Evolutionary conservation across 2,329 filamentous ascomycete genomes (phyloP).

Genomic region (Colletotrichum lupini): DNA sequence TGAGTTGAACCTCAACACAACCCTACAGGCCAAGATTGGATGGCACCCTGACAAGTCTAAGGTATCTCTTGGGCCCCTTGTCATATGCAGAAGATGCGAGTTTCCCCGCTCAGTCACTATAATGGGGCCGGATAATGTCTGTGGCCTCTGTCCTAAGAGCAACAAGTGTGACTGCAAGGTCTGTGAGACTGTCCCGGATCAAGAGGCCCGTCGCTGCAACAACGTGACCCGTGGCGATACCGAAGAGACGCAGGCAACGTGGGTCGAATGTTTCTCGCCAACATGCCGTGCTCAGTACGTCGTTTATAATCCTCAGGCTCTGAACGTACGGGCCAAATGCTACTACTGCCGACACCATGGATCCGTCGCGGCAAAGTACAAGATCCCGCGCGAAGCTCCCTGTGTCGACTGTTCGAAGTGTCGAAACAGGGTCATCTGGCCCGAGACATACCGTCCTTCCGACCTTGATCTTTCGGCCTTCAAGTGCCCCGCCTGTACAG

Average conservation of each 20-base stretch:
- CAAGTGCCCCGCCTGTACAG: conserved; percentile 53
- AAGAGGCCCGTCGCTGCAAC: conserved; percentile 37
- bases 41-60: conserved; percentile 59
- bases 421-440: conserved; percentile 59
- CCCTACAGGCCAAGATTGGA: conserved; percentile 53
- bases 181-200: conserved; percentile 39
- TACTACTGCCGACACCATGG: conserved; percentile 55
- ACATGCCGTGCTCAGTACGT: conserved; percentile 61
- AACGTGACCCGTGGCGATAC: conserved; percentile 47
- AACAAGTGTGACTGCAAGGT: conserved; percentile 37
- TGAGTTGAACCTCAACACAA: conserved; percentile 57
- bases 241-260: conserved; percentile 47
- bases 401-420: conserved; percentile 58
- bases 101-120: conserved; percentile 61
- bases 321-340: conserved; percentile 60
- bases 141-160: conserved; percentile 52
- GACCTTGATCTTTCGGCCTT: conserved; percentile 46
- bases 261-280: conserved; percentile 59
- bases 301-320: conserved; percentile 54
- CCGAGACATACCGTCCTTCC: conserved; percentile 52
- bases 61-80: conserved; percentile 54
- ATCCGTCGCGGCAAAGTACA: neutral
- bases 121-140: conserved; percentile 52
- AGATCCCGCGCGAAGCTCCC: conserved; percentile 43
- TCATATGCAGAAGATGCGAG: conserved; percentile 53